These are phyloP conservation scores for Boechera stricta DNA, from an alignment of 345 rosid species.

Conservation along the genomic window DNA sequence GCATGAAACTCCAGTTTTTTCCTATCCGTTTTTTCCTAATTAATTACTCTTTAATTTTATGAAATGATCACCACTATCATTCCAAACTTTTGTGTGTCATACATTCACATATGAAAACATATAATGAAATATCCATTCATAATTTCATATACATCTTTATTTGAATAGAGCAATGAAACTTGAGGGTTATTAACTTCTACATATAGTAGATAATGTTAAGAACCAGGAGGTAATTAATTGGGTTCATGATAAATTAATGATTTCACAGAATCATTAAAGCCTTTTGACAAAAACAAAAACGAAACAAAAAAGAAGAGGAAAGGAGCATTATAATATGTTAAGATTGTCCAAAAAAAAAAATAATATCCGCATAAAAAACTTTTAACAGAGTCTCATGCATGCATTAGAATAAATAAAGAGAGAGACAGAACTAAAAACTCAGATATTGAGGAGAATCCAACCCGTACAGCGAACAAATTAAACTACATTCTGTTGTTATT, in stretches of 20 bases:
- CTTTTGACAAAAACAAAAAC: background rate
- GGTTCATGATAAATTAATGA: conserved; percentile 12
- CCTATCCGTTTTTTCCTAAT: background rate
- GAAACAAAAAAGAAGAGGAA: no score
- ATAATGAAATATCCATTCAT: background rate
- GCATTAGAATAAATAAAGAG: conserved; percentile 9
- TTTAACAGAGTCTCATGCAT: conserved; percentile 39
- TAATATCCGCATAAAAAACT: conserved; percentile 20
- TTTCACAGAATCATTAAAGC: conserved; percentile 14
- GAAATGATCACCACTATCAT: background rate
- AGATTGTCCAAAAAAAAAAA: conserved; percentile 2
- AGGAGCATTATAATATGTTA: background rate
- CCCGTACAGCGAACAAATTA: conserved; percentile 8
- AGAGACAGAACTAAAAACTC: conserved; percentile 26
- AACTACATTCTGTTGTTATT: conserved; percentile 26
- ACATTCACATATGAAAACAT: background rate
- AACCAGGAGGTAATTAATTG: conserved; percentile 31
- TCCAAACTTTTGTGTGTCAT: background rate
- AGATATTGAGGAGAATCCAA: conserved; percentile 34
- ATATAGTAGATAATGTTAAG: conserved; percentile 17
- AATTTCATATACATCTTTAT: background rate
- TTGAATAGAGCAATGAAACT: background rate
- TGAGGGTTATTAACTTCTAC: background rate
- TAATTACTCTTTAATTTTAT: background rate
- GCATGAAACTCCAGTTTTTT: background rate